A percentile compares a stretch with the other conserved stretches of the same genome.
Conservation (phyloP, 2,329 filamentous ascomycete species). For the Colletotrichum orchidophilum region DNA sequence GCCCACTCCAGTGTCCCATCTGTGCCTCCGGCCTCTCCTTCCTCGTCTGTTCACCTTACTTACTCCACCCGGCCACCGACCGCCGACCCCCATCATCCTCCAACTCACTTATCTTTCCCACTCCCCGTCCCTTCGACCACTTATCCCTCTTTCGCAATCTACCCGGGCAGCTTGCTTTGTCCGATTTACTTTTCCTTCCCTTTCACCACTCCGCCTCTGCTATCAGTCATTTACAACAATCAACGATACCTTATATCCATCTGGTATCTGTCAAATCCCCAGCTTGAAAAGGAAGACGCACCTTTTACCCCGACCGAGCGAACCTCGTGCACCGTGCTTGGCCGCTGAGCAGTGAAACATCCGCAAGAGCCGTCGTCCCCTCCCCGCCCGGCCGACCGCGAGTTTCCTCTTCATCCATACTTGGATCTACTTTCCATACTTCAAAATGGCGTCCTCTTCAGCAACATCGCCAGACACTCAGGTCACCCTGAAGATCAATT, state of each 20-base stretch:
- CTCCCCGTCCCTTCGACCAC: slow-evolving; percentile 8
- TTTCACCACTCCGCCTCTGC: background rate
- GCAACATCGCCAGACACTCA: slow-evolving; percentile 31
- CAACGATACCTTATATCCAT: slow-evolving; percentile 53
- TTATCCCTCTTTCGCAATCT: slow-evolving; percentile 9
- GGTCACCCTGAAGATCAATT: slow-evolving; percentile 84
- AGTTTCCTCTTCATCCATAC: slow-evolving; percentile 16
- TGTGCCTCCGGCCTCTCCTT: slow-evolving; percentile 14
- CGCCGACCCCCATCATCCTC: slow-evolving; percentile 25
- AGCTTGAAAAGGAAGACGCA: background rate
- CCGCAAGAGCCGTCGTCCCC: slow-evolving; percentile 28
- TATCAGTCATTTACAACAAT: slow-evolving; percentile 41
- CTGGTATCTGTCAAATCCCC: background rate
- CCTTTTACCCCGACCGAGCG: slow-evolving; percentile 23
- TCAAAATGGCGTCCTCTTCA: slow-evolving; percentile 27
- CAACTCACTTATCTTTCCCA: slow-evolving; percentile 32
- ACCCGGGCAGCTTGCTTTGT: background rate
- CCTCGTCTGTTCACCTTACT: slow-evolving; percentile 31
- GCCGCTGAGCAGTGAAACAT: slow-evolving; percentile 32
- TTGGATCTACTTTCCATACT: background rate
- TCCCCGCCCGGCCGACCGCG: slow-evolving; percentile 30
- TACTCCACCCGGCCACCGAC: slow-evolving; percentile 30
- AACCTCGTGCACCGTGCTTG: slow-evolving; percentile 30
- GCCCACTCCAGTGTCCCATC: slow-evolving; percentile 4
- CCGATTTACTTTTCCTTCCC: slow-evolving; percentile 3